Evolutionary conservation across 2,329 filamentous ascomycete genomes (phyloP).

Genomic region (Didymella segeticola): DNA sequence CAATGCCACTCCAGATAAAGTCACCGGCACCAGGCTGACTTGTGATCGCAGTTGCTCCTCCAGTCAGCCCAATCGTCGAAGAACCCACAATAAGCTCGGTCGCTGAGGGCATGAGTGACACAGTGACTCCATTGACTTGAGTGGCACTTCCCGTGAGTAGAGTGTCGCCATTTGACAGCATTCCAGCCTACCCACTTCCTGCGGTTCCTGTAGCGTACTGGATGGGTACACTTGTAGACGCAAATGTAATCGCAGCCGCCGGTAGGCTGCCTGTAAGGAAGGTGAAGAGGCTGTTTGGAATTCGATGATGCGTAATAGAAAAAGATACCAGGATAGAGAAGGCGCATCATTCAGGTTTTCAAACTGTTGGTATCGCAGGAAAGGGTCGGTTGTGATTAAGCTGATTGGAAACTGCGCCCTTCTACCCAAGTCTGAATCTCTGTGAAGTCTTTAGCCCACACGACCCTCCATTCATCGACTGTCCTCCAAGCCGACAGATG

Average conservation of each 20-base stretch:
- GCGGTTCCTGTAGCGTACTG: neutral
- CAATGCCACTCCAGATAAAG: neutral
- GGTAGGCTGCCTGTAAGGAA: neutral
- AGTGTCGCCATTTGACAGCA: neutral
- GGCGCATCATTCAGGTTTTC: neutral
- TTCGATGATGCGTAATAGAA: neutral
- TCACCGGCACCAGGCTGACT: neutral
- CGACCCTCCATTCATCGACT: slow-evolving; percentile 24
- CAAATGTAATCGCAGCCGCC: neutral
- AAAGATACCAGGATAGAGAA: neutral
- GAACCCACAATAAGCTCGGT: neutral
- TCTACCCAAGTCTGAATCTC: slow-evolving; percentile 25
- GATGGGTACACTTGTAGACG: neutral
- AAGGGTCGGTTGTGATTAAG: too few species aligned
- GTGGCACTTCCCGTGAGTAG: neutral
- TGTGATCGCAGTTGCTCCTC: neutral
- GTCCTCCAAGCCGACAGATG: slow-evolving; percentile 24
- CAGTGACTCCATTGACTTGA: neutral
- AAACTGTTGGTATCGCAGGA: too few species aligned
- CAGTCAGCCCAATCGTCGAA: neutral
- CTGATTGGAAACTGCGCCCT: neutral
- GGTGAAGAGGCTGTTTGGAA: neutral
- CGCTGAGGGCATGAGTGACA: neutral
- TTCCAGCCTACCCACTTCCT: neutral
- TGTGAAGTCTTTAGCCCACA: slow-evolving; percentile 38